Percentiles rank a stretch among this genome's conserved stretches.
phyloP scores from a whole-genome alignment of 192 early-diverging fungal species.

The Entomortierella chlamydospora region DNA sequence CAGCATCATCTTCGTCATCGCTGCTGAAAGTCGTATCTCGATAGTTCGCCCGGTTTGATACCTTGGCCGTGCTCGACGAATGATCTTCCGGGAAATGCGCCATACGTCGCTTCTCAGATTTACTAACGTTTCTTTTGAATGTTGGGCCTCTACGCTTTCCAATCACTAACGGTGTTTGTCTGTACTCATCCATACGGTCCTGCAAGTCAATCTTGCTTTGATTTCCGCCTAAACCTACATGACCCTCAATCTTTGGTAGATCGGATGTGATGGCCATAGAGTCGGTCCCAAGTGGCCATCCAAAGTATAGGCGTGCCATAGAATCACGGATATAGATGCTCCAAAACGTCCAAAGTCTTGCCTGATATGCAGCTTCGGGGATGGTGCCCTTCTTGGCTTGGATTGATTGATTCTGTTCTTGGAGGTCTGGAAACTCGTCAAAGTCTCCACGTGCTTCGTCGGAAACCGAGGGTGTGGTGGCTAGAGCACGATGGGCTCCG shows the following conservation, averaged over 20 bases:
- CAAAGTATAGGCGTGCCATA: constrained; percentile 21
- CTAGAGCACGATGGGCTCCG: constrained; percentile 1
- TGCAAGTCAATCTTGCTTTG: not conserved
- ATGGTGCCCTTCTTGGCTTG: constrained; percentile 1
- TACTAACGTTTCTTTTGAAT: not conserved
- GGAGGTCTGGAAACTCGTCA: not conserved
- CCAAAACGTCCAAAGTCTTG: constrained; percentile 35
- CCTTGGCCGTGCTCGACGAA: not conserved
- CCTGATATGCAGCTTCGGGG: constrained; percentile 30
- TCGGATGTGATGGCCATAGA: constrained; percentile 15
- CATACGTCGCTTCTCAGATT: constrained; percentile 6
- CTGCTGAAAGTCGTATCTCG: not conserved
- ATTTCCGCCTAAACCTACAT: constrained; percentile 20
- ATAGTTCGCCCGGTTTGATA: constrained; percentile 3
- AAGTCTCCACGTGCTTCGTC: not conserved
- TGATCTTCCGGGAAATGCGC: not conserved
- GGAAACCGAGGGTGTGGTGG: not conserved
- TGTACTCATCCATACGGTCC: not conserved
- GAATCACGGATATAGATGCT: constrained; percentile 26
- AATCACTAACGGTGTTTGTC: not conserved
- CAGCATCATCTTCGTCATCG: constrained; percentile 16
- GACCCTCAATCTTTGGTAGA: constrained; percentile 18
- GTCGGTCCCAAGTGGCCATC: constrained; percentile 21
- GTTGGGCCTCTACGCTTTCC: constrained; percentile 9
- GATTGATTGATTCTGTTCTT: not conserved